Conservation (phyloP, 176 grass and related monocot genomes). For the Oryza australiensis region DNA sequence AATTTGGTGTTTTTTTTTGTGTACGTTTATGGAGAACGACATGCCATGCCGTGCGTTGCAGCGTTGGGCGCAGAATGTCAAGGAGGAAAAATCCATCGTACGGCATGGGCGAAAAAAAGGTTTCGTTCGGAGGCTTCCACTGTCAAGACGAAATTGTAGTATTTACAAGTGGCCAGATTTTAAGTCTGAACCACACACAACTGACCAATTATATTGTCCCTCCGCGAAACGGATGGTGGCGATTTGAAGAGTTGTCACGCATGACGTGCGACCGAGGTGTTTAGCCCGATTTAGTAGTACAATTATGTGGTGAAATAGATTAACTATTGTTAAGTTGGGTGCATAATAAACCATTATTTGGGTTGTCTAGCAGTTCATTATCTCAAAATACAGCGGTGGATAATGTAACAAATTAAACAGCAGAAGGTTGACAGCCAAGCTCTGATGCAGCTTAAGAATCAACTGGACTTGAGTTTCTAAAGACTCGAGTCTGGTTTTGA, state of each 20-base stretch:
- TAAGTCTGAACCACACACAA: background rate
- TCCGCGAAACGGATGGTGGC: background rate
- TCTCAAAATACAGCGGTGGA: background rate
- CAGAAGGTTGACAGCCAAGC: background rate
- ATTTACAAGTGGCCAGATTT: background rate
- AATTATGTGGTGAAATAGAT: background rate
- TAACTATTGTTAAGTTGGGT: background rate
- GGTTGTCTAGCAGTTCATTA: background rate
- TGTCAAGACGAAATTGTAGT: background rate
- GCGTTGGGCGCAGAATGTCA: background rate
- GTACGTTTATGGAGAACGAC: background rate
- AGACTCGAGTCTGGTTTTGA: too few species aligned
- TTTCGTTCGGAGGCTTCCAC: background rate
- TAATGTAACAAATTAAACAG: background rate
- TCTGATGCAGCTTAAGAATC: background rate
- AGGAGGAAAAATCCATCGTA: background rate
- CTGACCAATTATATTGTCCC: background rate
- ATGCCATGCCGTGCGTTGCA: background rate
- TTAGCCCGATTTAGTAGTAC: background rate
- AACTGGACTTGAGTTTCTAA: background rate
- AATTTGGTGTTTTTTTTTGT: background rate
- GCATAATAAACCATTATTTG: background rate
- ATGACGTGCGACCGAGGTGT: background rate
- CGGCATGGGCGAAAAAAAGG: background rate
- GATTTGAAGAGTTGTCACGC: background rate